Evolutionary conservation across 116 monocot species (phyloP).

Genomic region (Cymodocea nodosa): DNA sequence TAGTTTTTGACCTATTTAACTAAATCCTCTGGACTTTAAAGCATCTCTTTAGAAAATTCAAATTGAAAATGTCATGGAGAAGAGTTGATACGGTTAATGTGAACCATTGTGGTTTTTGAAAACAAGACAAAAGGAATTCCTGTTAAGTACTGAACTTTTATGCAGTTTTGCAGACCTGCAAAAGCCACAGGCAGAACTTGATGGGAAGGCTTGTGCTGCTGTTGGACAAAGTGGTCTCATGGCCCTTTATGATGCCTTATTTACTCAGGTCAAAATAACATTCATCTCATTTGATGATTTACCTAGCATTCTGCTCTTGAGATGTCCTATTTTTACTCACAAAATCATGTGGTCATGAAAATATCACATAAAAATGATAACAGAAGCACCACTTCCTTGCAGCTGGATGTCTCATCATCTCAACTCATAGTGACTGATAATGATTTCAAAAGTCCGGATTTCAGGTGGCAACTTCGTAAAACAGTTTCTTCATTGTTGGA

Average conservation of each 20-base stretch:
- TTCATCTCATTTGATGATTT: neutral
- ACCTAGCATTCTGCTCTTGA: neutral
- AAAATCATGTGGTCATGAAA: neutral
- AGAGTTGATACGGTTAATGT: no score
- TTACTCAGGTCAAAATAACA: slow-evolving; percentile 44
- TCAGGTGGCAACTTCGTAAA: slow-evolving; percentile 68
- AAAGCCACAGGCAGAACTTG: slow-evolving; percentile 72
- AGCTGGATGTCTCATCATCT: slow-evolving; percentile 86
- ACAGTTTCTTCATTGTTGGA: slow-evolving; percentile 68
- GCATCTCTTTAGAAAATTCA: no score
- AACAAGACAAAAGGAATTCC: neutral
- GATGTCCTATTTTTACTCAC: neutral
- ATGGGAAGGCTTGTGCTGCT: slow-evolving; percentile 92
- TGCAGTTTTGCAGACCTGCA: slow-evolving; percentile 93
- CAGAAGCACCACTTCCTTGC: slow-evolving; percentile 14
- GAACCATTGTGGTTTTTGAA: no score
- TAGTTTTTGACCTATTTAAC: no score
- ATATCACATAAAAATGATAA: neutral
- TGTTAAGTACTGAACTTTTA: neutral
- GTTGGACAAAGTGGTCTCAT: slow-evolving; percentile 95
- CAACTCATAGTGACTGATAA: slow-evolving; percentile 92
- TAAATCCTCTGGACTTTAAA: no score
- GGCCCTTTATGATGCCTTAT: slow-evolving; percentile 86
- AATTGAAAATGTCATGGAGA: no score
- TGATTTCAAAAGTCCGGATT: slow-evolving; percentile 70